phyloP scores from a whole-genome alignment of 1,284 basidiomycete species.

The Vanrija humicola region DNA sequence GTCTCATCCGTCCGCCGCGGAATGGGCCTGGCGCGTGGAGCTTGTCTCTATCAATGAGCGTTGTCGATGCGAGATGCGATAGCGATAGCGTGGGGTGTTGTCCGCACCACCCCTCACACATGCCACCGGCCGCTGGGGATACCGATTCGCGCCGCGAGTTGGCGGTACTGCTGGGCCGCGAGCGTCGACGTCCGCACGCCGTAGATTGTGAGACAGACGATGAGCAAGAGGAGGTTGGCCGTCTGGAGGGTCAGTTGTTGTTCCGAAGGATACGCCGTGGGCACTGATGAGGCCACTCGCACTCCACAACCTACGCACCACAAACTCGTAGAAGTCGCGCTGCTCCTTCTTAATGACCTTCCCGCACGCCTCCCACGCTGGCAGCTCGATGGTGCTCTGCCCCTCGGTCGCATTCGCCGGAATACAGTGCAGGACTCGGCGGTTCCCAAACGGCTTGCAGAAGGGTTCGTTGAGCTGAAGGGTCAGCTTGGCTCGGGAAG shows the following conservation, averaged over 20 bases:
- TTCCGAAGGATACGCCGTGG: not conserved
- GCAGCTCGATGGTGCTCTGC: conserved; percentile 54
- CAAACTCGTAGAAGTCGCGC: conserved; percentile 80
- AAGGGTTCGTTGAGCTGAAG: conserved; percentile 73
- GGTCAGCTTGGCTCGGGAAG: not conserved
- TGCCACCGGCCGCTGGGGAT: conserved; percentile 38
- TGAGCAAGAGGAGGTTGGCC: conserved; percentile 67
- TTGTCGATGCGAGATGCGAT: not conserved
- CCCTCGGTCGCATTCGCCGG: conserved; percentile 37
- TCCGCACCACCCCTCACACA: not conserved
- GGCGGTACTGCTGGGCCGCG: conserved; percentile 67
- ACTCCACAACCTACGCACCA: conserved; percentile 54
- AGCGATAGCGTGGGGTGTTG: not conserved
- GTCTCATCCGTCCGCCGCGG: not conserved
- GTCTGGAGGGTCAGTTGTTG: conserved; percentile 27
- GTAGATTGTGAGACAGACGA: conserved; percentile 62
- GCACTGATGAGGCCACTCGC: not conserved
- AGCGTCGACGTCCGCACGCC: conserved; percentile 64
- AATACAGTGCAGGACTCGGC: conserved; percentile 74
- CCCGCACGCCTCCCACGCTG: conserved; percentile 85
- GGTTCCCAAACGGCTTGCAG: conserved; percentile 85
- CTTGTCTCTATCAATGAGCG: not conserved
- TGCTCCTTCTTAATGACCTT: conserved; percentile 71
- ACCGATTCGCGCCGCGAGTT: conserved; percentile 73
- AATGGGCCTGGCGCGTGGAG: not conserved